phyloP scores from a whole-genome alignment of 2,329 filamentous ascomycete species.

The Dothistroma septosporum region DNA sequence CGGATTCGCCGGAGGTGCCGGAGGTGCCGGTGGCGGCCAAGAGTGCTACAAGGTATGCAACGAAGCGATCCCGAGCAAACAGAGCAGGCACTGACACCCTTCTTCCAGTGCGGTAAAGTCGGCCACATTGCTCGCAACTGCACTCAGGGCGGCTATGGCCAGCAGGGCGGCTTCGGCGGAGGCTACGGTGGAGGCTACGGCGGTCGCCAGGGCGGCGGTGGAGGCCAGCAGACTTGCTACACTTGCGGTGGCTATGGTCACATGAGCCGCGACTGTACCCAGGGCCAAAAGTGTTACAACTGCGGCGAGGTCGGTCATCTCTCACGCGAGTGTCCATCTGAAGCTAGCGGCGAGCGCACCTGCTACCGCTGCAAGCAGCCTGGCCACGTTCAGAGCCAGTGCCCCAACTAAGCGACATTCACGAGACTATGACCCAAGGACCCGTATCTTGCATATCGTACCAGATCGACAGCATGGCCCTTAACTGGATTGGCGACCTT shows the following conservation, averaged over 20 bases:
- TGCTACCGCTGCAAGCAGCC: constrained; percentile 92
- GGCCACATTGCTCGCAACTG: constrained; percentile 96
- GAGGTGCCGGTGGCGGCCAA: constrained; percentile 38
- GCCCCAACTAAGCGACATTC: constrained; percentile 65
- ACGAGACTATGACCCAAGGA: constrained; percentile 22
- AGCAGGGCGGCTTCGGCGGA: constrained; percentile 41
- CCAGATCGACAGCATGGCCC: constrained; percentile 28
- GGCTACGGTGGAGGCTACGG: constrained; percentile 44
- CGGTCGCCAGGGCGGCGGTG: constrained; percentile 46
- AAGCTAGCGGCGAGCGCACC: constrained; percentile 85
- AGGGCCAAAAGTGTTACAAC: constrained; percentile 99
- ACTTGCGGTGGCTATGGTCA: constrained; percentile 96
- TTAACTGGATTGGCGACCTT: constrained; percentile 32
- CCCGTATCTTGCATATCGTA: constrained; percentile 20
- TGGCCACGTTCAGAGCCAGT: constrained; percentile 89
- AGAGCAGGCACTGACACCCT: constrained; percentile 56
- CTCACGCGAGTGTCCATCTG: constrained; percentile 92
- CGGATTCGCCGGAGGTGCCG: constrained; percentile 45
- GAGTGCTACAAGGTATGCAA: constrained; percentile 40
- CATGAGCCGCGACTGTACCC: constrained; percentile 85
- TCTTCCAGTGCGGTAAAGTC: constrained; percentile 97
- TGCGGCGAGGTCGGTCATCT: constrained; percentile 93
- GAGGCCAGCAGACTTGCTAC: constrained; percentile 76
- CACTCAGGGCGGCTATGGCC: constrained; percentile 58
- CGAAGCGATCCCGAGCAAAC: background rate